Evolutionary conservation across 2,329 filamentous ascomycete species (phyloP), one percentile per base, ranked within the genome.

Genomic region (Monilinia fructigena): DNA sequence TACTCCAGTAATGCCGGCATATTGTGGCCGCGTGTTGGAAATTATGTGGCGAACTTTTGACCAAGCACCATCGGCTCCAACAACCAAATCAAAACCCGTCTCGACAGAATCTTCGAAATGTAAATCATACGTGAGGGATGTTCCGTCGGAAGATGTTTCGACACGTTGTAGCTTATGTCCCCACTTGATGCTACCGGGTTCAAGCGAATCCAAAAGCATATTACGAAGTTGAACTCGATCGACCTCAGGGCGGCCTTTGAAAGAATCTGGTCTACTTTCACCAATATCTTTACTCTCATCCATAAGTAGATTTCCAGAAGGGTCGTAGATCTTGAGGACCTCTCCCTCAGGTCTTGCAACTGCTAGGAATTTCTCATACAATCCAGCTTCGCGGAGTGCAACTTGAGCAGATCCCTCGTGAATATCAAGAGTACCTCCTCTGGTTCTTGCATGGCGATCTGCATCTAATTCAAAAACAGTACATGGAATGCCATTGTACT

Each of bases 341-440:
- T 74, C 72, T 10, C 67, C 73, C 35, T 75, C 72, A 3, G 61
- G 66, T 12, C 72, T 68, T 45, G 73, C 68, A n/a, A 69, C 35
- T 26, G 61, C 68, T 18, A 68, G 53, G 65, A 76, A 76, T 53
- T 68, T 38, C 40, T 71, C 66, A 35, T 74, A 67, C 1, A 76
- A 66, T 2, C 74, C 73, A 18, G 73, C 74, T 40, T 73, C 74
- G 31, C 68, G 50, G 11, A 76, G 68, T 10, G 74, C 75, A 40
- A 65, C 67, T 63, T 76, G 75, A 1, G 75, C 75, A 0, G 72
- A 68, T 20, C 72, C 63, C 2, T 71, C 69, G 56, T 77, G 75
- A 65, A 85, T 82, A 59, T 83, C 83, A 5, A 85, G 75, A 42
- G 82, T 83, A 2, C 82, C 83, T 5, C 67, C 67, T 52, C 47